Base-by-base conservation (phyloP, 345 rosid species). In the Eutrema yunnanense region DNA sequence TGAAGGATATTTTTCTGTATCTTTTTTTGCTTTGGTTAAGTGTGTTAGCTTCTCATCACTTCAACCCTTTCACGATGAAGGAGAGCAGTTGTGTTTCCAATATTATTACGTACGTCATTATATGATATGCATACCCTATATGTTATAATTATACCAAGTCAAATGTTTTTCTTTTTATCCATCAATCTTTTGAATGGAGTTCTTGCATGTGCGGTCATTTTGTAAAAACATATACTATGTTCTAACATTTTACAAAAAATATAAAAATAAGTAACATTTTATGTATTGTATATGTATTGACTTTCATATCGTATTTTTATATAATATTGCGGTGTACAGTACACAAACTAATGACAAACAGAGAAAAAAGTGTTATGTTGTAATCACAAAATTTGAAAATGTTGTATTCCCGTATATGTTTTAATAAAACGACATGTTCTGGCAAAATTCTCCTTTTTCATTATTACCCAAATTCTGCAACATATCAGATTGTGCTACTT, bases 41-140 rank as follows among this genome's bases (percentile, higher is more conserved):
- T 77, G 76, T 33, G 57, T 77, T 77, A 65, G 76, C 80, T 77
- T 65, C 72, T 71, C 76, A 50, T 77, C 80, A 71, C 63, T 44
- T 77, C 38, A 58, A 76, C 72, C 56, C 4, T 69, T 69, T 63
- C 72, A 57, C 38, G 51, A 71, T 50, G 51, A 77, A 71, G 68
- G 68, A 71, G 73, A 77, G 80, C 57, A 71, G 76, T 77, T 77
- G 80, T 65, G 64, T 57, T 77, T 53, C 79, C 75, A 38, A 16
- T 68, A 60, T 32, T 68, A 60, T 32, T 54, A 22, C 26, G 2
- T 29, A 54, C 40, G 68, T 51, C 60, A 62, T 51, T 3, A 40
- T 40, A 19, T 41, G 29, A 44, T 63, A 1, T 30, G 22, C 22
- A 19, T 36, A 26, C 10, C 37, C 13, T 54, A 11, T 4, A 42